Conservation (phyloP, 495 filamentous ascomycete genomes). For the Tirmania nivea region DNA sequence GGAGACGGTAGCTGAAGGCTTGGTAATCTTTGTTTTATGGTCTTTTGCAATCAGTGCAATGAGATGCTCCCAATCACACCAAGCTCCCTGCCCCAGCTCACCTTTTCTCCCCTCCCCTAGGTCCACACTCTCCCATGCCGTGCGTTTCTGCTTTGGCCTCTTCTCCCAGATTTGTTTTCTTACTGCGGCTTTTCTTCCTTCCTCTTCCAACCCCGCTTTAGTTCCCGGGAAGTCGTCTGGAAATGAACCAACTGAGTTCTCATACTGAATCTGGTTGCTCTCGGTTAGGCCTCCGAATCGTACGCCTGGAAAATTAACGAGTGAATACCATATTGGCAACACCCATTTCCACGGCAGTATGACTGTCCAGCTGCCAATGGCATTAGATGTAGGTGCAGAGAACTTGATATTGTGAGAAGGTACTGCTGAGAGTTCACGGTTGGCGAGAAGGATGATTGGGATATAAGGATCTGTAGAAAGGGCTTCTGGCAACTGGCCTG, state of each 20-base stretch:
- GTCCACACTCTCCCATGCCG: slow-evolving; percentile 54
- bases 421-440: slow-evolving; percentile 9
- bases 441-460: slow-evolving; percentile 51
- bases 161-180: slow-evolving; percentile 50
- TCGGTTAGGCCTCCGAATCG: slow-evolving; percentile 68
- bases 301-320: slow-evolving; percentile 65
- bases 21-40: not conserved
- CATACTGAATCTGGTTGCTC: slow-evolving; percentile 59
- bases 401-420: not conserved
- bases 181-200: slow-evolving; percentile 37
- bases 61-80: slow-evolving; percentile 67
- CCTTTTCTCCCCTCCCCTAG: slow-evolving; percentile 51
- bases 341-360: slow-evolving; percentile 87
- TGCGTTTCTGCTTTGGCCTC: slow-evolving; percentile 60
- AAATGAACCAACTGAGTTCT: slow-evolving; percentile 62
- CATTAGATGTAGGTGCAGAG: slow-evolving; percentile 16
- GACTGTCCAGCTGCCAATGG: slow-evolving; percentile 52
- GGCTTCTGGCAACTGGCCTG: slow-evolving; percentile 40
- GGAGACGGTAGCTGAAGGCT: no score
- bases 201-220: slow-evolving; percentile 56
- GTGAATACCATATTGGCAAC: slow-evolving; percentile 57
- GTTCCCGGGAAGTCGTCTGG: slow-evolving; percentile 76
- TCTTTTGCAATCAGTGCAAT: slow-evolving; percentile 14
- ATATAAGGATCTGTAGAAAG: slow-evolving; percentile 54
- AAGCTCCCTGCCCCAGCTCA: slow-evolving; percentile 64